These are phyloP conservation scores for Paragyromitra xinjiangensis DNA, from an alignment of 495 filamentous ascomycete genomes.

Conservation along the genomic window DNA sequence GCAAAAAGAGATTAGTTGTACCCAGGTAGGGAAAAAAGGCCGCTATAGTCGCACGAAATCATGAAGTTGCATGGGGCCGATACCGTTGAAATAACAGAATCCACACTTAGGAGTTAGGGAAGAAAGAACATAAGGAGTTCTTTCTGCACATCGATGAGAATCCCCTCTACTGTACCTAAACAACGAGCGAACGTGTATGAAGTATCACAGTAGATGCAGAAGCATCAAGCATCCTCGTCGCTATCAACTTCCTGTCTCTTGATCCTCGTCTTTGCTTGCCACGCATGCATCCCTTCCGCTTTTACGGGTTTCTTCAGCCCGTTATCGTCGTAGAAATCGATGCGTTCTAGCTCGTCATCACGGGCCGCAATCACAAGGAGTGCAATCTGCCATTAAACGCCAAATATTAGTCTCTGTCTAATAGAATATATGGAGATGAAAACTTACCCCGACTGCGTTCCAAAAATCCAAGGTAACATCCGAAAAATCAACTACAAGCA, in stretches of 20 bases:
- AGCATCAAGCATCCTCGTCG: slow-evolving; percentile 46
- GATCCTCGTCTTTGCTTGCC: slow-evolving; percentile 42
- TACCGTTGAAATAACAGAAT: not conserved
- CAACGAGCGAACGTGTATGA: not conserved
- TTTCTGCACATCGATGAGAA: not conserved
- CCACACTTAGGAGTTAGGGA: too few relatives aligned
- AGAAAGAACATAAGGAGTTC: not conserved
- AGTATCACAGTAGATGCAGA: not conserved
- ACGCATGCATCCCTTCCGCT: slow-evolving; percentile 26
- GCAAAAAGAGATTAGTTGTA: not conserved
- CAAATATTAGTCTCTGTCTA: not conserved
- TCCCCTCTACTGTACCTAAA: not conserved
- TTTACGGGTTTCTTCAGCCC: slow-evolving; percentile 31
- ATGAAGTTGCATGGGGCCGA: not conserved
- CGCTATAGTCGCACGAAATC: not conserved
- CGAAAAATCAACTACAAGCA: slow-evolving; percentile 58
- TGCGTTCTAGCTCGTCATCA: slow-evolving; percentile 51
- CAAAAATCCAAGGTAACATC: slow-evolving; percentile 59
- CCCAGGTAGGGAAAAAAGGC: not conserved
- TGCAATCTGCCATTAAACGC: slow-evolving; percentile 28
- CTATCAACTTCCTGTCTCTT: slow-evolving; percentile 32
- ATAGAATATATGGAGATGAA: not conserved
- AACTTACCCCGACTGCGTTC: slow-evolving; percentile 58
- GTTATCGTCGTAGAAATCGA: slow-evolving; percentile 43
- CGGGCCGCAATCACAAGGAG: slow-evolving; percentile 55